These are phyloP conservation scores for Fraxinus albicans DNA, from an alignment of 305 asterid species.

Conservation along the genomic window DNA sequence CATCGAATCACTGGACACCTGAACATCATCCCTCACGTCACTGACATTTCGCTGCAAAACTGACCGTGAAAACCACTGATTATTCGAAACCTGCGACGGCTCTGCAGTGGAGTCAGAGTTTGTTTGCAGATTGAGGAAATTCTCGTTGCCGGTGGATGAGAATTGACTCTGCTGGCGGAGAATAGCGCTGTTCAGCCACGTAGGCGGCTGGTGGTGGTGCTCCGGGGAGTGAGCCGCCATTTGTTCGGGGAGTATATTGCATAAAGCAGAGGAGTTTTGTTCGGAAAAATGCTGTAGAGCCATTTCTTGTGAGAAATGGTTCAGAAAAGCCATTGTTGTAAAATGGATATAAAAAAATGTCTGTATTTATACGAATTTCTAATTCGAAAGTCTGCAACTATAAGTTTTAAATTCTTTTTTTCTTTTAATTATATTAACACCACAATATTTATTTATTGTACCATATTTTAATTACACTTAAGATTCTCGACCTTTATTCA, in stretches of 20 bases:
- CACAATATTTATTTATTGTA: too few relatives aligned
- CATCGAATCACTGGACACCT: conserved; percentile 34
- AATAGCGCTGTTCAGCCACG: conserved; percentile 57
- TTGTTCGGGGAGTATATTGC: conserved; percentile 24
- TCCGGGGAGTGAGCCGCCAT: neutral
- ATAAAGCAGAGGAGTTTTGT: conserved; percentile 31
- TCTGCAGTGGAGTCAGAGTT: conserved; percentile 28
- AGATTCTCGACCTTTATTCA: too few relatives aligned
- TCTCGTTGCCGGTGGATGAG: conserved; percentile 20
- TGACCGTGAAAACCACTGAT: conserved; percentile 47
- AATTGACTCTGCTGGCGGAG: conserved; percentile 42
- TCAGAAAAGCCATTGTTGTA: conserved; percentile 37
- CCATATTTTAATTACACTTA: too few relatives aligned
- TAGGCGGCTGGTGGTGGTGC: conserved; percentile 28
- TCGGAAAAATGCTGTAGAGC: conserved; percentile 42
- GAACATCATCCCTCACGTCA: conserved; percentile 36
- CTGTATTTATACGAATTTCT: neutral
- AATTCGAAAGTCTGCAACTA: neutral
- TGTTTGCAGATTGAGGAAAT: conserved; percentile 52
- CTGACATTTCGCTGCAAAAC: conserved; percentile 33
- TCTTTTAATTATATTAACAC: too few relatives aligned
- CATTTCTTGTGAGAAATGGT: conserved; percentile 45
- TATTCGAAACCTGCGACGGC: conserved; percentile 19
- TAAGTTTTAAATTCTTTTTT: too few relatives aligned
- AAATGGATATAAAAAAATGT: neutral